Base-by-base conservation (phyloP, 2,329 filamentous ascomycete species). In the Diaporthe amygdali region DNA sequence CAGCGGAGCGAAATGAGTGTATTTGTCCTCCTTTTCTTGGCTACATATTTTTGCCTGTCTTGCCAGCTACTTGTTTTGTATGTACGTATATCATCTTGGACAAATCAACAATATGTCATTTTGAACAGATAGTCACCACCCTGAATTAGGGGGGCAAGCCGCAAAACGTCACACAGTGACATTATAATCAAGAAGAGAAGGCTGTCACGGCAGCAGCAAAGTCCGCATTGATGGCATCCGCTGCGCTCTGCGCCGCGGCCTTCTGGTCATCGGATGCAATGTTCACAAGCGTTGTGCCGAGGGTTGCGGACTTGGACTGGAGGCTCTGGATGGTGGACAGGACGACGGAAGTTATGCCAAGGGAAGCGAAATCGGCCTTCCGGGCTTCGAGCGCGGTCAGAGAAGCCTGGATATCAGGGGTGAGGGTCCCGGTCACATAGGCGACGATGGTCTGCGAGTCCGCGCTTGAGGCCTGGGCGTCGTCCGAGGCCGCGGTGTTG, bases 281-380 rank as follows among this genome's bases (percentile, higher is more conserved):
- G 49, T 51, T 41, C 12, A 72, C 49, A 15, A 72, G 66, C 20
- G 70, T 63, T 12, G 49, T 30, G 4, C 70, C 70, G 25, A 72
- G 67, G 30, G 59, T 32, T 44, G 68, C 70, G 14, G 67, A 56
- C 49, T 72, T 64, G 59, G 59, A 51, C 70, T 72, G 55, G 32
- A 72, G 66, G 39, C 66, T 72, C 56, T 72, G 25, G 41, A 72
- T 66, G n/a, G 68, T 68, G 32, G 47, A 46, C n/a, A 72, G 66
- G 39, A 72, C 70, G 32, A 66, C 46, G 14, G 66, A 64, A 20
- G 44, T 59, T 25, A 69, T 51, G 56, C 70, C 44, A 4, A 69
- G 39, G 39, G 66, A 34, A n/a, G 25, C 34, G 32, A 72, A 72
- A 49, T 72, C 66, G 54, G 66, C 56, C 56, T 69, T 46, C 25